Evolutionary conservation across 1,139 yeast genomes (phyloP).

Genomic region (Meyerozyma carpophila): DNA sequence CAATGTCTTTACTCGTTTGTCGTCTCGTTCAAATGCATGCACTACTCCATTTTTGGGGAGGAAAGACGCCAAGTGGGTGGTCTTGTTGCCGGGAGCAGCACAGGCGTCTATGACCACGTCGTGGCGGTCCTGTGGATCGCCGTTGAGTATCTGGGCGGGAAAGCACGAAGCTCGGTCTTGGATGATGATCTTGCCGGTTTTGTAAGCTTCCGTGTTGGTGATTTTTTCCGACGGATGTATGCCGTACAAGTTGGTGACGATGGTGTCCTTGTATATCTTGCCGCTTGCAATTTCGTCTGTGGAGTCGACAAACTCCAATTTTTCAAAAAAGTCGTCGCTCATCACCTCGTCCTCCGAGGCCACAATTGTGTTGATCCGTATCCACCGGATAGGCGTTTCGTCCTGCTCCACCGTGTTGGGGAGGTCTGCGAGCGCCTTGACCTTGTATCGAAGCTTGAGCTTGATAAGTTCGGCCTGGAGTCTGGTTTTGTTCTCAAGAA

Average conservation of each 20-base stretch:
- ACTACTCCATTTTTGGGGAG: slow-evolving; percentile 33
- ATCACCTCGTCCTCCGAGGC: slow-evolving; percentile 30
- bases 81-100: slow-evolving; percentile 98
- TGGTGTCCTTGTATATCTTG: slow-evolving; percentile 61
- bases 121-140: slow-evolving; percentile 43
- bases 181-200: slow-evolving; percentile 72
- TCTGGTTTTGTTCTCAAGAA: slow-evolving; percentile 72
- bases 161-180: slow-evolving; percentile 97
- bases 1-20: slow-evolving; percentile 63
- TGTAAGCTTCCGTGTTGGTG: slow-evolving; percentile 61
- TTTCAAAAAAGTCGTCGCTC: slow-evolving; percentile 35
- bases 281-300: slow-evolving; percentile 51
- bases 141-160: slow-evolving; percentile 76
- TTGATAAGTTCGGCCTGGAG: slow-evolving; percentile 77
- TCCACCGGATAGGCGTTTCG: slow-evolving; percentile 86
- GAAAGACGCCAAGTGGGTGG: slow-evolving; percentile 83
- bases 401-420: slow-evolving; percentile 38
- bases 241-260: slow-evolving; percentile 74
- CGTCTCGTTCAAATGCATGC: slow-evolving; percentile 84
- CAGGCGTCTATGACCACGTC: slow-evolving; percentile 81
- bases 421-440: slow-evolving; percentile 30
- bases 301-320: slow-evolving; percentile 43
- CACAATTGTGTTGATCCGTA: slow-evolving; percentile 65
- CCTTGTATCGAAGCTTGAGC: slow-evolving; percentile 64
- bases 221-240: slow-evolving; percentile 69